Conservation (phyloP, 129 eudicot genomes). For the Flaveria sonorensis region DNA sequence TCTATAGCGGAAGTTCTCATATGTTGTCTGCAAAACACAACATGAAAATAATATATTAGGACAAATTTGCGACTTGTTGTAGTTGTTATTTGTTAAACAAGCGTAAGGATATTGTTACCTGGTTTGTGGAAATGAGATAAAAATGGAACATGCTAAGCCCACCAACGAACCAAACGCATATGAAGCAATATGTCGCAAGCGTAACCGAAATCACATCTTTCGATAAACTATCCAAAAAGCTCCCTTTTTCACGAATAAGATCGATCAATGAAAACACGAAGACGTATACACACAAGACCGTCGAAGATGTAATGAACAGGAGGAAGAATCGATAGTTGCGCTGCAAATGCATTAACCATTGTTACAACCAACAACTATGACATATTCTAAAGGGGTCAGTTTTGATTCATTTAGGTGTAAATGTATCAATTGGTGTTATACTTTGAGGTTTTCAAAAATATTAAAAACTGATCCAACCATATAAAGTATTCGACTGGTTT, state of each 20-base stretch:
- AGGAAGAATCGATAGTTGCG: conserved; percentile 78
- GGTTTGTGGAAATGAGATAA: conserved; percentile 76
- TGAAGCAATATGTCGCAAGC: conserved; percentile 60
- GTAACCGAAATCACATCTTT: conserved; percentile 48
- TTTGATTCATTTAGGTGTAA: not conserved
- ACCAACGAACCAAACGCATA: conserved; percentile 82
- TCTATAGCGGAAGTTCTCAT: conserved; percentile 72
- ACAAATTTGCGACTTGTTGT: not conserved
- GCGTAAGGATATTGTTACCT: conserved; percentile 45
- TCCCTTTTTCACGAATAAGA: conserved; percentile 42
- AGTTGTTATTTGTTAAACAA: not conserved
- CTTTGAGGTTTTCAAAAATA: too few relatives aligned
- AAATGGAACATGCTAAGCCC: conserved; percentile 79
- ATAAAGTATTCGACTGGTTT: not conserved
- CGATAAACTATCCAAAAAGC: conserved; percentile 44
- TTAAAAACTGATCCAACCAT: not conserved
- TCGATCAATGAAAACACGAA: conserved; percentile 63
- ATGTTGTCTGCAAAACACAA: conserved; percentile 62
- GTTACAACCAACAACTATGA: conserved; percentile 12
- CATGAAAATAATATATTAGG: conserved; percentile 1
- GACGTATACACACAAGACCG: conserved; percentile 62
- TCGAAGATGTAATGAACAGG: conserved; percentile 64
- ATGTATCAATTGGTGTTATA: too few relatives aligned
- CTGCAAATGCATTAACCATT: conserved; percentile 49
- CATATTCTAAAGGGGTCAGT: not conserved